phyloP scores from a whole-genome alignment of 164 flowering plant species.

The Chimonanthus praecox region DNA sequence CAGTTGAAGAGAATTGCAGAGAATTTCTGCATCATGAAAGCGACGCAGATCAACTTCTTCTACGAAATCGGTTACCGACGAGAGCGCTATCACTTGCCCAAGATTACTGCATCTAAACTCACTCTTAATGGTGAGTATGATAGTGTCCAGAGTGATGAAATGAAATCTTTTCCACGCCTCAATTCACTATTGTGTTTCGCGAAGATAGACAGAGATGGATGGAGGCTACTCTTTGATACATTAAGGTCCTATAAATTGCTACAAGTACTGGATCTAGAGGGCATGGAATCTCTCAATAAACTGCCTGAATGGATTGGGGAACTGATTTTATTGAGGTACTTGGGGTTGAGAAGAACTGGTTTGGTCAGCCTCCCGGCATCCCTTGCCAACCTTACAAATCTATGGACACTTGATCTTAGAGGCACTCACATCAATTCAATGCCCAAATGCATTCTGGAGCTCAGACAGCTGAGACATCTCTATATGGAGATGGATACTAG shows the following conservation, averaged over 20 bases:
- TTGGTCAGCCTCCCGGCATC: slow-evolving; percentile 9
- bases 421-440: slow-evolving; percentile 2
- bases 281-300: too few species aligned
- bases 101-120: not conserved
- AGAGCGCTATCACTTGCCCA: not conserved
- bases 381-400: slow-evolving; percentile 12
- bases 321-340: slow-evolving; percentile 26
- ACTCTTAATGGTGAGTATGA: not conserved
- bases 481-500: too few species aligned
- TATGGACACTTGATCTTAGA: slow-evolving; percentile 18
- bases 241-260: too few species aligned
- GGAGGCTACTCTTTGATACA: too few species aligned
- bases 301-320: slow-evolving; percentile 6
- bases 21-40: too few species aligned
- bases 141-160: not conserved
- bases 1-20: too few species aligned
- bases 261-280: too few species aligned
- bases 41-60: too few species aligned
- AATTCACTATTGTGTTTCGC: not conserved
- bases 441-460: slow-evolving; percentile 12
- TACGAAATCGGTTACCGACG: not conserved
- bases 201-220: not conserved
- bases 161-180: too few species aligned
- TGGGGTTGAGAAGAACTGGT: not conserved
- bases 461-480: slow-evolving; percentile 19